Base-by-base conservation (phyloP, 2,329 filamentous ascomycete species). In the Penicillium fuscoglaucum region DNA sequence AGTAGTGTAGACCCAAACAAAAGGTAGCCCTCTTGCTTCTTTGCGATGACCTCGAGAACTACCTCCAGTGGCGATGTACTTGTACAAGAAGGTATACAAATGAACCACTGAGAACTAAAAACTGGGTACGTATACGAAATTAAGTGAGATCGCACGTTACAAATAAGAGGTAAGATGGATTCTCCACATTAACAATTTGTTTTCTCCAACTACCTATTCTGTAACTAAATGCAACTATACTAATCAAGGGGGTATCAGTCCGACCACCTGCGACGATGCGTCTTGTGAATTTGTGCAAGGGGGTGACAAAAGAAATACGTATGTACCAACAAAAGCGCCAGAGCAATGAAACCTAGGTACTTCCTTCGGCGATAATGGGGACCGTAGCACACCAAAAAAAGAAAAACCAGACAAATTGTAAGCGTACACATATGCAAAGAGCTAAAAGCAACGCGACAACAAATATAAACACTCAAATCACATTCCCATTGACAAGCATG, bases 401-500 rank as follows among this genome's bases (percentile, higher is more conserved):
- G 0, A 28, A 8, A 28, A 28, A 28, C 1, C 8, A 47, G 44
- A 46, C 44, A 46, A 39, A 39, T 35, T 17, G 17, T 46, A 46
- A n/a, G 9, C 28, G 29, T 33, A 31, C 43, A 28, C 35, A 37
- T 37, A n/a, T n/a, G 19, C 26, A 47, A 29, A 47, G 26, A 31
- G 28, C n/a, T 31, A 15, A 35, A 24, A 19, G n/a, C 19, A 48
- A 24, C 10, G 28, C 46, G 21, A 26, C 10, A 49, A 35, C 26
- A 28, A 31, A 45, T 9, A 39, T 10, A 39, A 39, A 17, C 19
- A 21, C 17, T 48, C 45, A 33, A 12, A 48, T 48, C 29, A 48
- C 12, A 37, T 48, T 40, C 4, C 37, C 37, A 19, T 89, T 82
- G 35, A 37, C 35, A n/a, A 37, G 15, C 35, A 37, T 37, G 7